Evolutionary conservation across 129 eudicot species (phyloP), one percentile per base, ranked within the genome.

Genomic region (Scalesia atractyloides): DNA sequence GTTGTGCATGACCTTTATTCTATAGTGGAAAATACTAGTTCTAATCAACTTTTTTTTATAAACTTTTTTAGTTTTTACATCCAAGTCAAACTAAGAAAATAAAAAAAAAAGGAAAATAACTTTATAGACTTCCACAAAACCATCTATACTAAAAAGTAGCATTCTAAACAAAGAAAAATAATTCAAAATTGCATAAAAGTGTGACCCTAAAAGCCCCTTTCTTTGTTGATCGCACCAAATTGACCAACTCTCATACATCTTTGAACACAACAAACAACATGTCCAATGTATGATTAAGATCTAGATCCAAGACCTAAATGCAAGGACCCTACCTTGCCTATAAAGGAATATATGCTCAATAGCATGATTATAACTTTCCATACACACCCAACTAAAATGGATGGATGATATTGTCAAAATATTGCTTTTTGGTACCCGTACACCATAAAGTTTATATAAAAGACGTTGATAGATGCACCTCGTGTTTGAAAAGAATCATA

Each of bases 281-380:
- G 68, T 51, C 70, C 67, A 53, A 41, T 71, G 37, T 71, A 34
- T 78, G 66, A 78, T 68, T 33, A 59, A 76, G 63, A 76, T 70
- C 81, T 72, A 76, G 43, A 60, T 60, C 44, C 66, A 64, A 36
- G 13, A 51, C 53, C n/a, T 24, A 51, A 64, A 78, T 70, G 26
- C 72, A 77, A 37, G 66, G 76, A 63, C 72, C 66, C 76, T 77
- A 60, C 66, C n/a, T 59, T 36, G 10, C 41, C 44, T 13, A 76
- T 8, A 39, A 16, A 53, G 52, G 68, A 71, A 71, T 53, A 26
- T 41, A 41, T 41, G 10, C 30, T 64, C 48, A 47, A 39, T 37
- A 63, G 51, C 19, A 78, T 78, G 70, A 78, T 71, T 70, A 63
- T 24, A 48, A 78, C 76, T 63, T 70, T 64, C 71, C 72, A 50